These are phyloP conservation scores for Micromonas commoda DNA, from an alignment of 139 green algal genomes.

Conservation along the genomic window DNA sequence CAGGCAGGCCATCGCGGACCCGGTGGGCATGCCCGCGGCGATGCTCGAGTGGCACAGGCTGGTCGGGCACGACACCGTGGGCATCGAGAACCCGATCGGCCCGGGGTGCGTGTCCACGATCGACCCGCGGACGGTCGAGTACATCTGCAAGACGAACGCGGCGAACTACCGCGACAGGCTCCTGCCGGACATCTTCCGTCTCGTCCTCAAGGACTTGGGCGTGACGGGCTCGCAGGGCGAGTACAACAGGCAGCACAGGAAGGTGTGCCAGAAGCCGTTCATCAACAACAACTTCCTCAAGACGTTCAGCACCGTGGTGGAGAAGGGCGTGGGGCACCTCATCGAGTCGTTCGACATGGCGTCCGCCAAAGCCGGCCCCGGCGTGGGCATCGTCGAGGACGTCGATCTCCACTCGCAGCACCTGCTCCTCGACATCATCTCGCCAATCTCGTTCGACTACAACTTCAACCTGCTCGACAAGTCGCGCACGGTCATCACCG, in stretches of 20 bases:
- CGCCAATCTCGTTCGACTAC: constrained; percentile 22
- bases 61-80: constrained; percentile 8
- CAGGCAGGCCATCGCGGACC: neutral
- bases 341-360: neutral
- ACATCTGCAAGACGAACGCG: constrained; percentile 54
- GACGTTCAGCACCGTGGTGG: constrained; percentile 4
- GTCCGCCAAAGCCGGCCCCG: neutral
- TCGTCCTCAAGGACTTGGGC: constrained; percentile 61
- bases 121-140: constrained; percentile 50
- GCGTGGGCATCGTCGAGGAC: constrained; percentile 35
- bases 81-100: constrained; percentile 24
- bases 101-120: constrained; percentile 27
- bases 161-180: constrained; percentile 57
- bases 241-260: constrained; percentile 62
- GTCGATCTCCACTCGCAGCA: constrained; percentile 57
- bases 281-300: constrained; percentile 29
- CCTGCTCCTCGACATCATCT: constrained; percentile 62
- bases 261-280: constrained; percentile 61
- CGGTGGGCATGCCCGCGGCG: constrained; percentile 20
- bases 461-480: constrained; percentile 11
- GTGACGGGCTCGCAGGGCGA: constrained; percentile 57
- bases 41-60: constrained; percentile 25
- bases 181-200: constrained; percentile 62
- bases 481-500: neutral
- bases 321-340: neutral